Base-by-base conservation (phyloP, 2,329 filamentous ascomycete species). In the Hysterium pulicare region DNA sequence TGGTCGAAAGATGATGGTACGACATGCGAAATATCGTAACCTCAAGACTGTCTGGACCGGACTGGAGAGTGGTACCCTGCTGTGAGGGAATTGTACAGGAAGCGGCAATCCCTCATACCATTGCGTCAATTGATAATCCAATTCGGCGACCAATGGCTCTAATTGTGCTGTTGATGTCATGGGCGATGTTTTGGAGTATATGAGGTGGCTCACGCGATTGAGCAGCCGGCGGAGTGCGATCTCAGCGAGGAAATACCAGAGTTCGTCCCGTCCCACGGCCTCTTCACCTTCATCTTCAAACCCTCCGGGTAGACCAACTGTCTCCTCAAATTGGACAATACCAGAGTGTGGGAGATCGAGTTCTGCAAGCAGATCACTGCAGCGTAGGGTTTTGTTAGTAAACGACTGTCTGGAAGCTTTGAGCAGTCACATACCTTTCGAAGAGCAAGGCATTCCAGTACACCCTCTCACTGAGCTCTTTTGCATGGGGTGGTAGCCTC, bases 191-290 rank as follows among this genome's bases (percentile, higher is more conserved):
- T 86, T 85, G 36, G 84, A 84, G 62, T 90, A 90, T 49, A 90
- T 85, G 55, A 89, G 79, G 60, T 89, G 84, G 69, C 83, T 88
- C 55, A 88, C 85, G 45, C 86, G 77, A 62, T 90, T 90, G 52
- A 91, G 75, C 3, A 93, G 77, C 42, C 87, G 75, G 34, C 87
- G 79, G 10, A 93, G 71, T 4, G 86, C 87, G 48, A 93, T 90
- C 57, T 91, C 87, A 28, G 87, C 87, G 22, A 91, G 71, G 54
- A 91, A 91, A 59, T 93, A 93, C 86, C 87, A 91, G 11, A 91
- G 72, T 45, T 91, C 86, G 55, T 91, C 87, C 37, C 81, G 78
- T 10, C 84, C 86, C 6, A 82, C 79, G 5, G 78, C 72, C 49
- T 83, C 79, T 42, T 83, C 81, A n/a, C 82, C 82, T 46, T 78